Percentiles rank a stretch among this genome's conserved stretches.
Evolutionary conservation across 129 eudicot species (phyloP).

Genomic region (Apium graveolens): DNA sequence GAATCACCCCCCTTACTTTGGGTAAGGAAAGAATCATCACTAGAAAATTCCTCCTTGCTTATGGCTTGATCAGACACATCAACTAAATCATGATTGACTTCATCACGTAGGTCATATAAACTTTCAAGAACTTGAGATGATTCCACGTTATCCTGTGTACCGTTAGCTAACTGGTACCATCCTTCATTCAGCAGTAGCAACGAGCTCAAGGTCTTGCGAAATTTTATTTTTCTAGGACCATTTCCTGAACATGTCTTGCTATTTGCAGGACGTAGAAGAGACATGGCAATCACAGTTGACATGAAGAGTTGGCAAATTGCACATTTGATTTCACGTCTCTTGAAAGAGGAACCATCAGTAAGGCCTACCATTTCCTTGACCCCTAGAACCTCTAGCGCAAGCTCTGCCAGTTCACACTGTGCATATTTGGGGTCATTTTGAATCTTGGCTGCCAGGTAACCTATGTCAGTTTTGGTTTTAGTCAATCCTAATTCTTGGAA

Average conservation of each 20-base stretch:
- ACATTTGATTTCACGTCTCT: conserved; percentile 36
- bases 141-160: conserved; percentile 10
- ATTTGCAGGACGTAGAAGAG: conserved; percentile 14
- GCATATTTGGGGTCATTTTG: conserved; percentile 29
- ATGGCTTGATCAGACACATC: background rate
- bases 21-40: conserved; percentile 1
- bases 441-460: conserved; percentile 30
- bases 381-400: conserved; percentile 42
- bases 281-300: conserved; percentile 34
- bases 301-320: conserved; percentile 45
- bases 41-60: conserved; percentile 6
- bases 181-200: conserved; percentile 27
- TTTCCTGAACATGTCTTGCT: conserved; percentile 14
- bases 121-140: conserved; percentile 5
- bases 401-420: conserved; percentile 21
- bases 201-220: conserved; percentile 22
- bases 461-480: conserved; percentile 29
- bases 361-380: conserved; percentile 37
- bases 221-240: conserved; percentile 13
- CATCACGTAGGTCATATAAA: background rate
- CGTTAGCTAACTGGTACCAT: conserved; percentile 21
- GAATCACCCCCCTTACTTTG: conserved; percentile 3
- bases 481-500: conserved; percentile 36
- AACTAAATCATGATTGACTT: background rate
- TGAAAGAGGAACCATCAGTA: conserved; percentile 32